Base-by-base conservation (phyloP, 2,329 filamentous ascomycete species). In the Bipolaris gigantea region DNA sequence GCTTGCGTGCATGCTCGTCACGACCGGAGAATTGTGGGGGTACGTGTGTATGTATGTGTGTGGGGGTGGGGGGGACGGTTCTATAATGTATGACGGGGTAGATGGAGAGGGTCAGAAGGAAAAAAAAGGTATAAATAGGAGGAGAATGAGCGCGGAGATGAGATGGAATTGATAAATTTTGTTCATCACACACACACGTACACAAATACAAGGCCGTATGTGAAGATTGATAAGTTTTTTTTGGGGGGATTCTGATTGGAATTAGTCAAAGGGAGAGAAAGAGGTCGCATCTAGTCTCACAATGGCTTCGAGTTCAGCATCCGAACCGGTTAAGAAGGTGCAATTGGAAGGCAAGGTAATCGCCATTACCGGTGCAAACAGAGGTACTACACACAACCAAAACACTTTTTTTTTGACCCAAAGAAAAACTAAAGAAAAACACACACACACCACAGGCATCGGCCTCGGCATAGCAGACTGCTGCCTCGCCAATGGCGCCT, bases 381-480 rank as follows among this genome's bases (percentile, higher is more conserved):
- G 67, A 54, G 67, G 62, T 62, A 21, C n/a, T n/a, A n/a, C n/a
- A n/a, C n/a, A n/a, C n/a, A n/a, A n/a, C n/a, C n/a, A n/a, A 3
- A 23, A 23, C 23, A 23, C 1, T 23, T 1, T 23, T 23, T 23
- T 23, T 23, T 23, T 5, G 7, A 23, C n/a, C n/a, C 4, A 23
- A 25, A 25, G 7, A 25, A 25, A 25, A 8, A 23, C 3, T 23
- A 23, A 25, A 25, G 5, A 25, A 25, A 5, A 25, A 25, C 4
- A 6, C 5, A 21, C 3, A 3, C 21, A 35, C 23, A 1, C 25
- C 7, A 11, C 35, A 48, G 76, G 76, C 7, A 78, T 79, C 48
- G 77, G 77, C 3, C 75, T 80, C 7, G 78, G 77, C 4, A 74
- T 81, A 52, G 78, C 78, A 57, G 75, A 79, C 60, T 77, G 71